Conservation (phyloP, 306 rosid genomes). For the Mimosa pudica region DNA sequence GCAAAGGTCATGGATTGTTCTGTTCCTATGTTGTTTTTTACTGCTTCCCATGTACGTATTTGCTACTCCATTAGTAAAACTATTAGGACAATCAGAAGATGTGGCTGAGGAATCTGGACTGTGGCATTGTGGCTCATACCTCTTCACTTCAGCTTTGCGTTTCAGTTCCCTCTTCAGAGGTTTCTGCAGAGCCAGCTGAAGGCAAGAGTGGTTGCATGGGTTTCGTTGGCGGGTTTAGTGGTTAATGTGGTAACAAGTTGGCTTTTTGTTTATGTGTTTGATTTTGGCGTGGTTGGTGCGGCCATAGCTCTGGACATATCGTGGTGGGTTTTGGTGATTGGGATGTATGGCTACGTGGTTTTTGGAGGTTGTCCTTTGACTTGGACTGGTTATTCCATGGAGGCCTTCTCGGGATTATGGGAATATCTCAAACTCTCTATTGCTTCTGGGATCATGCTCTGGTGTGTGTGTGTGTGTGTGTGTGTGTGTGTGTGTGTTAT, state of each 20-base stretch:
- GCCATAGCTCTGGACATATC: slow-evolving; percentile 1
- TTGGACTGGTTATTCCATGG: neutral
- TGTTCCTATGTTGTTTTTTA: neutral
- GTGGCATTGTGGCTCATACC: slow-evolving; percentile 74
- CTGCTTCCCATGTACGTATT: neutral
- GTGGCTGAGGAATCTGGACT: neutral
- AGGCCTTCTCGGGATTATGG: neutral
- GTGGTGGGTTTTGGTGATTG: slow-evolving; percentile 1
- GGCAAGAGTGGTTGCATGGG: slow-evolving; percentile 23
- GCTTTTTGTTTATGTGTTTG: neutral
- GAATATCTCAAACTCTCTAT: neutral
- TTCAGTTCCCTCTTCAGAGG: slow-evolving; percentile 71
- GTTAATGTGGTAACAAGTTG: neutral
- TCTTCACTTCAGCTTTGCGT: slow-evolving; percentile 77
- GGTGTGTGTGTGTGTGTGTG: neutral
- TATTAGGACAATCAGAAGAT: neutral
- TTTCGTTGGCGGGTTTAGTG: neutral
- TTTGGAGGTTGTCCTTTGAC: neutral
- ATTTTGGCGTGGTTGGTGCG: neutral
- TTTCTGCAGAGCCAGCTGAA: slow-evolving; percentile 80
- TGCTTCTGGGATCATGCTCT: slow-evolving; percentile 2
- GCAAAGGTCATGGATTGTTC: neutral
- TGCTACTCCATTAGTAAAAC: neutral
- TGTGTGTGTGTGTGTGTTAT: too few species aligned
- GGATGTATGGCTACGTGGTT: neutral